Base-by-base conservation (phyloP, 2,329 filamentous ascomycete genomes). In the Neopestalotiopsis sp. region DNA sequence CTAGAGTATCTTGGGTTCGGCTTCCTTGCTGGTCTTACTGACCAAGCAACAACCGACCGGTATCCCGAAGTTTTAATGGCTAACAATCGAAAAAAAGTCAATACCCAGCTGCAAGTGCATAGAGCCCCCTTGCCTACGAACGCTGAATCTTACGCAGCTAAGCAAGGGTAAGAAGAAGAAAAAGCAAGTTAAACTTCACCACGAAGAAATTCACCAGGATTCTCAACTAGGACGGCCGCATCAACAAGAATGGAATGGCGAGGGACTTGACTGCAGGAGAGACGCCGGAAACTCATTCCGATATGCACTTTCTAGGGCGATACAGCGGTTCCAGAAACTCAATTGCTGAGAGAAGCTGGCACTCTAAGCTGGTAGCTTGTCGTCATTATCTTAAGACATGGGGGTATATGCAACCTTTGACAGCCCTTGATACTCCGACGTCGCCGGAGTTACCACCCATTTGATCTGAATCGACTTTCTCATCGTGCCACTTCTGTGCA, bases 311-410 rank as follows among this genome's bases (percentile, higher is more conserved):
- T 17, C 17, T 20, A 6, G 45, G 45, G 45, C 45, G 14, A 17
- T 53, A 53, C 45, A 53, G 45, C 45, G 17, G n/a, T 53, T 53
- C 17, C 45, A 53, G 45, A 53, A 53, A 53, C 45, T 53, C 45
- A 53, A 53, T 53, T 53, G 45, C 45, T 53, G 6, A 53, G 45
- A 17, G 9, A 20, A 53, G 9, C n/a, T 53, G 45, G n/a, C 45
- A 20, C 17, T 17, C n/a, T 20, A n/a, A 38, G 17, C 14, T 53
- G 45, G 45, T n/a, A 53, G 45, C 7, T 53, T n/a, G 45, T 53
- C 45, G n/a, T 53, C 45, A 53, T 53, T 53, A 17, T 53, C 14
- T 53, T 17, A 6, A 53, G 45, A 6, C 45, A 53, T 53, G 45
- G 45, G 45, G 17, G n/a, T 20, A n/a, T 7, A 53, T 17, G 45